These are phyloP conservation scores for Kazachstania kunashirensis DNA, from an alignment of 805 yeast genomes.

Conservation along the genomic window DNA sequence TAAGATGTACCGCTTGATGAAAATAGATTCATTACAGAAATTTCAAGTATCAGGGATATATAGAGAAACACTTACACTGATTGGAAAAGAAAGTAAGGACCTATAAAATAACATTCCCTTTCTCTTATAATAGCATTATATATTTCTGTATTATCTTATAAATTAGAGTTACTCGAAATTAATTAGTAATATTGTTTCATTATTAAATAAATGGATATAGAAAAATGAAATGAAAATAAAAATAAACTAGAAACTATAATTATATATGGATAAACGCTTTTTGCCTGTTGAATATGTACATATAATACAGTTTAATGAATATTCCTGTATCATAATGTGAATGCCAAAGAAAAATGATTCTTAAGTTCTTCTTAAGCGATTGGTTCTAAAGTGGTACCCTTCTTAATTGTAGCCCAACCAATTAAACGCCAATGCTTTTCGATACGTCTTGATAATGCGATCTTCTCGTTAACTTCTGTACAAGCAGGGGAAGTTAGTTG, in stretches of 20 bases:
- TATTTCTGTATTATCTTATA: not conserved
- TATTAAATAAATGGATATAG: not conserved
- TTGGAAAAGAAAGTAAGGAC: not conserved
- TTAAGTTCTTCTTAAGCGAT: slow-evolving; percentile 27
- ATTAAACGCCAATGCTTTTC: slow-evolving; percentile 99
- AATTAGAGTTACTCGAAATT: no score
- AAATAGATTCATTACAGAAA: slow-evolving; percentile 64
- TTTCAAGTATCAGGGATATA: slow-evolving; percentile 40
- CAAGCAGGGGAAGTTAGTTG: slow-evolving; percentile 97
- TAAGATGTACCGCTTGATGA: slow-evolving; percentile 52
- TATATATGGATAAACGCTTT: slow-evolving; percentile 1
- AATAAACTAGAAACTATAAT: slow-evolving; percentile 1
- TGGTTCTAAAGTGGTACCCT: slow-evolving; percentile 84
- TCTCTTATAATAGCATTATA: not conserved
- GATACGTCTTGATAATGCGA: slow-evolving; percentile 96
- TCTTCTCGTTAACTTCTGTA: slow-evolving; percentile 96
- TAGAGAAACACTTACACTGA: slow-evolving; percentile 21
- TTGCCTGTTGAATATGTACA: slow-evolving; percentile 1
- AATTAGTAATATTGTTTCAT: not conserved
- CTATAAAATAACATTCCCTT: not conserved
- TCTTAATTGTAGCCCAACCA: slow-evolving; percentile 98
- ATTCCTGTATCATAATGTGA: not conserved
- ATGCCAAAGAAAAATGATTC: slow-evolving; percentile 1
- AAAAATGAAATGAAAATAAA: not conserved
- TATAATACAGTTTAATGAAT: slow-evolving; percentile 1